A percentile compares a stretch with the other conserved stretches of the same genome.
Conservation (phyloP, 768 basidiomycete genomes). For the Trametes cingulata region DNA sequence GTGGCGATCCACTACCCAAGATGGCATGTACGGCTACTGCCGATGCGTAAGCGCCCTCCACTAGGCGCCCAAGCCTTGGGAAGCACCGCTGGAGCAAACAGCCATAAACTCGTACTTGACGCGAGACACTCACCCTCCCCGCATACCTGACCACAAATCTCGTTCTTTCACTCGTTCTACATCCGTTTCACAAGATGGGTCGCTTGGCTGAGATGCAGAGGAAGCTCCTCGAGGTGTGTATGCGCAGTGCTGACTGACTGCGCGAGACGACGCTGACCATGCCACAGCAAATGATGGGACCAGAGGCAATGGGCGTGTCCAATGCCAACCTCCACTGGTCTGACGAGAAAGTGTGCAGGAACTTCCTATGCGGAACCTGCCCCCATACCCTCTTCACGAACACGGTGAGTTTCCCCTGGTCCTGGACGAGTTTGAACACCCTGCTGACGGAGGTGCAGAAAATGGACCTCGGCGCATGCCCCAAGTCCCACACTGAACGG, state of each 20-base stretch:
- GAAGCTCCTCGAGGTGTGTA: conserved; percentile 71
- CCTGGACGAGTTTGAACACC: neutral
- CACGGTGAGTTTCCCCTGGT: conserved; percentile 63
- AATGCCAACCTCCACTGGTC: conserved; percentile 92
- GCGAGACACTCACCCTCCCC: neutral
- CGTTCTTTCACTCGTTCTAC: neutral
- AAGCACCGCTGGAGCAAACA: conserved; percentile 8
- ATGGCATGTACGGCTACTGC: neutral
- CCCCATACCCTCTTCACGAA: conserved; percentile 98
- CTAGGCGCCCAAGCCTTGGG: neutral
- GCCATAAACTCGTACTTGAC: conserved; percentile 1
- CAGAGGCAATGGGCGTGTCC: conserved; percentile 97
- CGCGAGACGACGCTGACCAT: conserved; percentile 34
- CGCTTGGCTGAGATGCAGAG: conserved; percentile 96
- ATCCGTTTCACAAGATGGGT: conserved; percentile 62
- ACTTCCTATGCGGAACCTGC: conserved; percentile 98
- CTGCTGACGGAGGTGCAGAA: conserved; percentile 53
- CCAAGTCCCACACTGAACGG: conserved; percentile 93
- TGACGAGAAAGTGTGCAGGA: conserved; percentile 97
- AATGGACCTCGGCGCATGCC: conserved; percentile 99
- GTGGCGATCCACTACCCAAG: neutral
- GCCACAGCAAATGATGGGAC: conserved; percentile 97
- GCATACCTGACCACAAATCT: neutral
- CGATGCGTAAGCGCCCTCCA: neutral
- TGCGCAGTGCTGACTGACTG: neutral